Percentiles rank a stretch among this genome's conserved stretches.
phyloP scores from a whole-genome alignment of 129 eudicot species.

The Arctium minus region DNA sequence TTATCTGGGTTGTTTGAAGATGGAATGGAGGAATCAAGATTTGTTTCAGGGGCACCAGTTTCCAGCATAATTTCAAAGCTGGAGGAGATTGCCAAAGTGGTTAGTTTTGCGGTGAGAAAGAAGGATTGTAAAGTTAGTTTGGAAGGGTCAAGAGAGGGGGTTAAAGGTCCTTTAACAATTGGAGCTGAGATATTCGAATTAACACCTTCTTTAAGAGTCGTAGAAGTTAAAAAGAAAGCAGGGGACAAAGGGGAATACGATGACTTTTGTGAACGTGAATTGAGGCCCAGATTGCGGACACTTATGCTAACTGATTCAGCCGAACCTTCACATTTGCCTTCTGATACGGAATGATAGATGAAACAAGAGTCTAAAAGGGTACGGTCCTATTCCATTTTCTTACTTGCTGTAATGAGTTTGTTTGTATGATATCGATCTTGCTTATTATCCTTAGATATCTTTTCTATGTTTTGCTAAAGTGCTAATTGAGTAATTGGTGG shows the following conservation, averaged over 20 bases:
- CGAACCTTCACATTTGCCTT: slow-evolving; percentile 47
- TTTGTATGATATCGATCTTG: slow-evolving; percentile 20
- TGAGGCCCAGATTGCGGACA: slow-evolving; percentile 60
- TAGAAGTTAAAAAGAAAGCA: slow-evolving; percentile 76
- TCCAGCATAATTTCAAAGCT: slow-evolving; percentile 54
- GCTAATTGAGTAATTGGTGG: slow-evolving; percentile 23
- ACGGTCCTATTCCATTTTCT: slow-evolving; percentile 4
- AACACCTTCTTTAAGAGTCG: slow-evolving; percentile 62
- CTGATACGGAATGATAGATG: slow-evolving; percentile 44
- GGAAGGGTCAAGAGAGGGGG: slow-evolving; percentile 72
- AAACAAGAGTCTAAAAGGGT: slow-evolving; percentile 16
- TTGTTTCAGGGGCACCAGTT: slow-evolving; percentile 63
- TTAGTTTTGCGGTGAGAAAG: slow-evolving; percentile 74
- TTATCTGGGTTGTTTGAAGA: slow-evolving; percentile 74
- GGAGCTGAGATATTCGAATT: slow-evolving; percentile 75
- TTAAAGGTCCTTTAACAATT: slow-evolving; percentile 68
- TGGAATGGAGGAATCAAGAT: slow-evolving; percentile 54
- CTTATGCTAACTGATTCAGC: slow-evolving; percentile 37
- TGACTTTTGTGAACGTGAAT: slow-evolving; percentile 56
- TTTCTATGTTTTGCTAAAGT: slow-evolving; percentile 17
- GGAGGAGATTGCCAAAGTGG: slow-evolving; percentile 75
- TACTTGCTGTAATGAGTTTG: slow-evolving; percentile 12
- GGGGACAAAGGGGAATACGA: slow-evolving; percentile 74
- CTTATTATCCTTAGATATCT: background rate
- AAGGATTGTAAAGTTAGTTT: slow-evolving; percentile 75